Base-by-base conservation (phyloP, 768 basidiomycete genomes). In the Nidularia pulvinata region DNA sequence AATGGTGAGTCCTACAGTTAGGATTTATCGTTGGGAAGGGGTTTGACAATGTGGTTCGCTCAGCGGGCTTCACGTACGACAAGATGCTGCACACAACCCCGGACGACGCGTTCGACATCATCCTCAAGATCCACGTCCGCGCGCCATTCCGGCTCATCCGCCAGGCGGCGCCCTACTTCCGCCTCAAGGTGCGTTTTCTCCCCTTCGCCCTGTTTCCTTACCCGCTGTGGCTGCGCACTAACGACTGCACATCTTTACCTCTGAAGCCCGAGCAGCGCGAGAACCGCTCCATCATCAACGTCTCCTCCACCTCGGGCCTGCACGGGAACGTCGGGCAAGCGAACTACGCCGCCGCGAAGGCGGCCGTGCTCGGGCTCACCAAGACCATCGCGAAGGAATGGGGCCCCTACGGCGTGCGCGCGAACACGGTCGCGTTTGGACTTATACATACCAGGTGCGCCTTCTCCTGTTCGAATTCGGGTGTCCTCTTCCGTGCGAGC, bases 311-410 rank as follows among this genome's bases (percentile, higher is more conserved):
- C 3, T 80, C 84, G n/a, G 92, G 91, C 47, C 77, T 93, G 32
- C 91, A 93, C 67, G 92, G 91, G 16, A 93, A 91, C 66, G 87
- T 93, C 49, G 93, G 92, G 4, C 92, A 93, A 68, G 85, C 77
- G 13, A 93, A 93, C 71, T 92, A 91, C 61, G 84, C 91, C 22
- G 81, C 89, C 1, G 91, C 88, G 55, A 93, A 92, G 63, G 73
- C 89, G 10, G 91, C 87, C 6, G 84, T 93, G 39, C 61, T 87
- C 53, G 92, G 91, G 11, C 72, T 93, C 50, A 89, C 91, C 37
- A 93, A 93, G 76, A 93, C 91, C 39, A 84, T 91, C 58, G 85
- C 86, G 47, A 94, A 93, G 66, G 92, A 94, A 65, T 94, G 91
- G 91, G 92, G 92, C 33, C 69, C 76, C 3, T 92, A 87, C 69